Evolutionary conservation across 2,329 filamentous ascomycete species (phyloP), one percentile per base, ranked within the genome.

Genomic region (Berkeleyomyces rouxiae): DNA sequence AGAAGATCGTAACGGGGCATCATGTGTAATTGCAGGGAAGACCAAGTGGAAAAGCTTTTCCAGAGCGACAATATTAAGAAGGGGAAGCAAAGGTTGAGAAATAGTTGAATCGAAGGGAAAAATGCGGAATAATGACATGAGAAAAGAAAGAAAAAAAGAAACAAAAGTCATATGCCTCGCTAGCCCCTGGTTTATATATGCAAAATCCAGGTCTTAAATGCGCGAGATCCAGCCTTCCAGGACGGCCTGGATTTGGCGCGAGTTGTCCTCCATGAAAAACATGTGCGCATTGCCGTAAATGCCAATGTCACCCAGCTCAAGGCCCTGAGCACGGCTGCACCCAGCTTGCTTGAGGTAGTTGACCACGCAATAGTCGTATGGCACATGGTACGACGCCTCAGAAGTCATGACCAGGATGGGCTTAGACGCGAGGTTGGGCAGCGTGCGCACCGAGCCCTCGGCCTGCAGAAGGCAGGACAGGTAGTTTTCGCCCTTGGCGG

Each of bases 221-320:
- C 58, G 57, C 42, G 51, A 58, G n/a, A 64, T 64, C 63, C 63
- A 64, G 16, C 44, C 46, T 55, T 55, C 53, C 9, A 64, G 59
- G 4, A 64, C 63, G 37, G 59, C 44, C 59, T 64, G 59, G 57
- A 78, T 74, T 51, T 71, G 66, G 64, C 74, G 68, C 61, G 74
- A 78, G 66, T 79, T 79, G 70, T 72, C 74, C 70, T 78, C 77
- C 70, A 79, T 69, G 64, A 78, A 77, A 63, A 76, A 72, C 72
- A 79, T 73, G 68, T 79, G 76, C 0, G 74, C 75, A 63, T 79
- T 78, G 6, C 77, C 77, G 44, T 69, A 66, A 43, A 78, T 72
- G 3, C 74, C 74, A 5, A 68, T 67, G 39, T 75, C 69, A 4
- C 65, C 73, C 43, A 64, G 71, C 60, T 74, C 67, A 39, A 70